Evolutionary conservation across 2,329 filamentous ascomycete genomes (phyloP).

Genomic region (Paecilomyces fulvus): DNA sequence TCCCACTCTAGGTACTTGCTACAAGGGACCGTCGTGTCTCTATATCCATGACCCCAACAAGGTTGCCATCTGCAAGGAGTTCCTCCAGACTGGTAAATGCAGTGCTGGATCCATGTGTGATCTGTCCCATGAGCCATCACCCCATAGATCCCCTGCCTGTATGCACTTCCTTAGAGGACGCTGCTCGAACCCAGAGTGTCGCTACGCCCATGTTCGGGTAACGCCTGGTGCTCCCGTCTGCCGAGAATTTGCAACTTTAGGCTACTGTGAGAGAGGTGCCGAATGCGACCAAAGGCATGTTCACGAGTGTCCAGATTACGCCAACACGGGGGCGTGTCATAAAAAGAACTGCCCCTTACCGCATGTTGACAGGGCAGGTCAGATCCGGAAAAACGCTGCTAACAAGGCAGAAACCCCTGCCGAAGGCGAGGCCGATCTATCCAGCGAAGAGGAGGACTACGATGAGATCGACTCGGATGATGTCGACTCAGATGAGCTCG

Average conservation of each 20-base stretch:
- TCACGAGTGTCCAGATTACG: conserved; percentile 89
- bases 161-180: conserved; percentile 83
- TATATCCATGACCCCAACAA: conserved; percentile 78
- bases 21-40: conserved; percentile 69
- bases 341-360: conserved; percentile 73
- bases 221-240: conserved; percentile 73
- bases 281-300: conserved; percentile 76
- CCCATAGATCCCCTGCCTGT: conserved; percentile 80
- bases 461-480: conserved; percentile 59
- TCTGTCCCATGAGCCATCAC: conserved; percentile 76
- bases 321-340: conserved; percentile 79
- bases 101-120: conserved; percentile 71
- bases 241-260: conserved; percentile 71
- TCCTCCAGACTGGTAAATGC: conserved; percentile 72
- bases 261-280: conserved; percentile 79
- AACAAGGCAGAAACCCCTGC: conserved; percentile 26
- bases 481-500: conserved; percentile 53
- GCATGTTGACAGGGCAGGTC: conserved; percentile 81
- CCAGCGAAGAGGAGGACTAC: conserved; percentile 67
- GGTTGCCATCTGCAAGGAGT: conserved; percentile 84
- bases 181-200: conserved; percentile 79
- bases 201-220: conserved; percentile 76
- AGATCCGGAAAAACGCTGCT: conserved; percentile 54
- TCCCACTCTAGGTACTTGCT: conserved; percentile 63
- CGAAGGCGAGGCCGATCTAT: conserved; percentile 58